Evolutionary conservation across 2,329 filamentous ascomycete species (phyloP).

Genomic region (Hypomyces perniciosus): DNA sequence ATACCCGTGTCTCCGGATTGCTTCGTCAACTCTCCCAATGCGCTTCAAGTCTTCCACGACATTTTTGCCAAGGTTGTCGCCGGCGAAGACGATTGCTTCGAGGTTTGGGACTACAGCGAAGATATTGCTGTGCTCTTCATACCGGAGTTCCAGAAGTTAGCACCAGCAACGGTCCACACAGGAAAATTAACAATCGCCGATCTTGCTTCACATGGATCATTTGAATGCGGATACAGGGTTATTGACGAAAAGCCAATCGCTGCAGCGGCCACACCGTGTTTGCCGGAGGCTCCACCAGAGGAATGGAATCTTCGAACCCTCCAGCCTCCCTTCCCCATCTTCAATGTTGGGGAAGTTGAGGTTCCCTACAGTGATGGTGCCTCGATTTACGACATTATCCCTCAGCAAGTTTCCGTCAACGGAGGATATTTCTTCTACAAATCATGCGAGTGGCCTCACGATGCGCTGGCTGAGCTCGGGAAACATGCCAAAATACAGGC

Average conservation of each 20-base stretch:
- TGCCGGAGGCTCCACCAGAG: not conserved
- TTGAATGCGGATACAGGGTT: constrained; percentile 8
- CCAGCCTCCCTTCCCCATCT: constrained; percentile 3
- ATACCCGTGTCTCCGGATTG: constrained; percentile 4
- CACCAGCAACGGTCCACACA: constrained; percentile 2
- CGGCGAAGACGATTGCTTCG: constrained; percentile 7
- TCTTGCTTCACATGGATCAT: constrained; percentile 2
- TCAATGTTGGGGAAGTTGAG: constrained; percentile 4
- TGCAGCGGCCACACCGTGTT: not conserved
- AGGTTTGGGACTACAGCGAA: constrained; percentile 12
- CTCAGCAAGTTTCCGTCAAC: constrained; percentile 13
- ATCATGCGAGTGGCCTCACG: constrained; percentile 6
- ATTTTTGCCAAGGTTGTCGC: constrained; percentile 4
- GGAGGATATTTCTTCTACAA: constrained; percentile 13
- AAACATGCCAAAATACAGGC: constrained; percentile 3
- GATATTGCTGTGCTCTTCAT: constrained; percentile 9
- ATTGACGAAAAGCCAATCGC: constrained; percentile 3
- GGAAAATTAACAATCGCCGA: constrained; percentile 13
- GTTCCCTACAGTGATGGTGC: constrained; percentile 3
- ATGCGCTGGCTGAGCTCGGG: constrained; percentile 9
- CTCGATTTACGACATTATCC: constrained; percentile 6
- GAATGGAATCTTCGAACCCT: constrained; percentile 5
- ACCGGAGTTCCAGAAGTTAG: constrained; percentile 5
- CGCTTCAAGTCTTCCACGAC: constrained; percentile 2
- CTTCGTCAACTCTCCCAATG: constrained; percentile 10